Base-by-base conservation (phyloP, 441 rosid genomes). In the Eugenia klotzschiana region DNA sequence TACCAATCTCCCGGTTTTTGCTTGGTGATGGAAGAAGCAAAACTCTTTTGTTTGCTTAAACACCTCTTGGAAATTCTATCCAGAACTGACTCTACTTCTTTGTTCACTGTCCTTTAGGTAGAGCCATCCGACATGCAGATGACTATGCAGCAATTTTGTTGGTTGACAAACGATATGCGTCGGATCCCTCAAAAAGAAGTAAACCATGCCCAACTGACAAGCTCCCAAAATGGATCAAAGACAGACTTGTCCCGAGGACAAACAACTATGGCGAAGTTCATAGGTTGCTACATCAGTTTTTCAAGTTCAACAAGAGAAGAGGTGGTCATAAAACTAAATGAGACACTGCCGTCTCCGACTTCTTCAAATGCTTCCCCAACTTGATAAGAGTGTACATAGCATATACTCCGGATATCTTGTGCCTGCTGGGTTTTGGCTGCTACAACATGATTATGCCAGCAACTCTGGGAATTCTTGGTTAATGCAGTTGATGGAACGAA, bases 101-200 rank as follows among this genome's bases (percentile, higher is more conserved):
- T 11, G 12, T 81, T 41, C 27, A 55, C 56, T 82, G 14, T 2
- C 13, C 74, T 87, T 82, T 25, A 96, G 99, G 99, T 84, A 89
- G 99, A 88, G 98, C 97, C 50, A 96, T 96, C 82, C 90, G 98
- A 81, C 98, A 96, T 89, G 87, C 88, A 82, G 94, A 93, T 83
- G 98, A 95, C 86, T 92, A 95, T 82, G 92, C 99, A 43, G 98
- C 99, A 84, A 93, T 95, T 85, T 87, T 96, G 90, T 90, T 96
- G 88, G 98, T 95, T 41, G 99, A 96, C 82, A 87, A n/a, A 57
- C 94, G 98, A 9, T 95, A 93, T 84, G 88, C 92, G 22, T 90
- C 88, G 52, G 94, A 92, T 87, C 88, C 96, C 72, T 89, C 90
- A 6, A 91, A 86, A 89, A 86, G 89, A 74, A 85, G 90, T 81